A percentile compares a stretch with the other conserved stretches of the same genome.
Evolutionary conservation across 78 protist genomes (phyloP).

Genomic region (Capsaspora owczarzaki): DNA sequence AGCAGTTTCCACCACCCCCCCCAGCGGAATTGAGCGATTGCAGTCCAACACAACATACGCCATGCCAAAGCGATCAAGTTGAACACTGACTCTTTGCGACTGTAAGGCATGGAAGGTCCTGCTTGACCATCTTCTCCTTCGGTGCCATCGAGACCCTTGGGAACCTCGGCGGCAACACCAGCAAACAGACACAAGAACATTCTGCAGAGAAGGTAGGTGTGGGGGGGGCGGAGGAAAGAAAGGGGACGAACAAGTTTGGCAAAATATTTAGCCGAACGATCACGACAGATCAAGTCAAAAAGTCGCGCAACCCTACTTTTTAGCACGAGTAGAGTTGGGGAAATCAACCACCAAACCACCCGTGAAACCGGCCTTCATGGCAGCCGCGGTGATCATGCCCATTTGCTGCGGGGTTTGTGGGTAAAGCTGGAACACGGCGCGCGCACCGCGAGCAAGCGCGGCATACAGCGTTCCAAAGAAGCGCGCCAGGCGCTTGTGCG

Average conservation of each 20-base stretch:
- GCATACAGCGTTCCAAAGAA: slow-evolving; percentile 81
- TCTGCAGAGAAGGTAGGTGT: neutral
- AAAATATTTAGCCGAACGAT: neutral
- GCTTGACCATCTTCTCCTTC: neutral
- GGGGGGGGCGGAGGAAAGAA: neutral
- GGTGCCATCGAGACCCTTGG: neutral
- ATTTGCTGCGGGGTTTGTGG: slow-evolving; percentile 83
- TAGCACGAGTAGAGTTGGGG: slow-evolving; percentile 88
- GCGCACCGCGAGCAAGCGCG: slow-evolving; percentile 22
- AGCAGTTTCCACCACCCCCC: too few relatives aligned
- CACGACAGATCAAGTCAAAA: neutral
- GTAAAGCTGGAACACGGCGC: slow-evolving; percentile 81
- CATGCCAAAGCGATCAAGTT: too few relatives aligned
- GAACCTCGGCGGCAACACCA: slow-evolving; percentile 14
- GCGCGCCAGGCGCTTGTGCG: slow-evolving; percentile 54
- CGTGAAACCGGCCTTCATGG: slow-evolving; percentile 80
- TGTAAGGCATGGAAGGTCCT: too few relatives aligned
- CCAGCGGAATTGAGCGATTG: too few relatives aligned
- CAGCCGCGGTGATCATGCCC: slow-evolving; percentile 61
- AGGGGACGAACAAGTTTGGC: neutral
- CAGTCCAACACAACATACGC: too few relatives aligned
- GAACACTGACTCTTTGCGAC: too few relatives aligned
- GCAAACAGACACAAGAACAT: slow-evolving; percentile 27
- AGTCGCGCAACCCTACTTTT: slow-evolving; percentile 49
- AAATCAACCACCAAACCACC: slow-evolving; percentile 94